These are phyloP conservation scores for Haplographium delicatum DNA, from an alignment of 495 filamentous ascomycete species.

Conservation along the genomic window DNA sequence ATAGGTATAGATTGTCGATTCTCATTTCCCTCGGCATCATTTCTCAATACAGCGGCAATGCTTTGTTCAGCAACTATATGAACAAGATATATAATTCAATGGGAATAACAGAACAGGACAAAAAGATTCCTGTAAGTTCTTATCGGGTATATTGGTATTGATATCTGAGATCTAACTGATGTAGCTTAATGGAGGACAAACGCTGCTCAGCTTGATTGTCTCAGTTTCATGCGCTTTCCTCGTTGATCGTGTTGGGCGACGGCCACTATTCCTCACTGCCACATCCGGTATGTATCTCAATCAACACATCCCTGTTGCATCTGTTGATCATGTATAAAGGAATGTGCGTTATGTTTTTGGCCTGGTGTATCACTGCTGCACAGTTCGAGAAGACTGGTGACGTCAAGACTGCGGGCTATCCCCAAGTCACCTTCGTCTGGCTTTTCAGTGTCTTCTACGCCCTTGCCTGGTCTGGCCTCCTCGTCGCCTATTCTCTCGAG, in stretches of 20 bases:
- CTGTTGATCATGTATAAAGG: not conserved
- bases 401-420: constrained; percentile 22
- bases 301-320: not conserved
- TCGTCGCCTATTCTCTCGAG: constrained; percentile 36
- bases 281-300: constrained; percentile 22
- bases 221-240: constrained; percentile 29
- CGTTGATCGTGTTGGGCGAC: constrained; percentile 26
- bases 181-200: constrained; percentile 29
- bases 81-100: constrained; percentile 45
- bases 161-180: too few species aligned
- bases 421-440: constrained; percentile 23
- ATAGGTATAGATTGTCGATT: constrained; percentile 56
- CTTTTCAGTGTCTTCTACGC: constrained; percentile 46
- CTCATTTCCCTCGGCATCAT: constrained; percentile 56
- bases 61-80: constrained; percentile 57
- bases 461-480: constrained; percentile 32
- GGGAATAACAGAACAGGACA: constrained; percentile 44
- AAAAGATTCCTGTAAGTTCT: constrained; percentile 45
- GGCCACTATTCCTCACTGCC: constrained; percentile 24
- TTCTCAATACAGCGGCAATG: constrained; percentile 67
- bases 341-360: constrained; percentile 24
- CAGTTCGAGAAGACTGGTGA: constrained; percentile 25
- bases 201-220: constrained; percentile 16
- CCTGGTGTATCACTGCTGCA: constrained; percentile 23
- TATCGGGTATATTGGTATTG: not conserved